Conservation (phyloP, 164 flowering plant species). For the Stephania japonica region DNA sequence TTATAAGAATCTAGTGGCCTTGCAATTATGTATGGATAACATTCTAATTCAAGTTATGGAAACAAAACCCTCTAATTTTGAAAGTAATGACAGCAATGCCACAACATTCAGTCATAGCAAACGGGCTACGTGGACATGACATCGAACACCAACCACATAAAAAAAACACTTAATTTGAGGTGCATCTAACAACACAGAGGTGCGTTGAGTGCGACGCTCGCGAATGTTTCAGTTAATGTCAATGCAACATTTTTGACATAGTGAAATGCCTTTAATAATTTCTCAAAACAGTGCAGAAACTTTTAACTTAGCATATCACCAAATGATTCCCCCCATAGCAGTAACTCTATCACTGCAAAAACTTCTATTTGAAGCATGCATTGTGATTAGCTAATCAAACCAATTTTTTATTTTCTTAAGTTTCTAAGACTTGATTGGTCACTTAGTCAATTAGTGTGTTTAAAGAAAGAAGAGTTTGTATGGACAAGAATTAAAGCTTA, state of each 20-base stretch:
- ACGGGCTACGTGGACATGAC: too few relatives aligned
- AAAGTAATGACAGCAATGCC: slow-evolving; percentile 8
- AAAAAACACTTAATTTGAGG: too few relatives aligned
- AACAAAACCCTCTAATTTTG: slow-evolving; percentile 5
- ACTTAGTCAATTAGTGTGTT: slow-evolving; percentile 6
- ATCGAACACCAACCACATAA: too few relatives aligned
- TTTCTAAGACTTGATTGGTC: slow-evolving; percentile 14
- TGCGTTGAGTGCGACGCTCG: too few relatives aligned
- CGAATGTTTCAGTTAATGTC: too few relatives aligned
- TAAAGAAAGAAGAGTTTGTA: slow-evolving; percentile 10
- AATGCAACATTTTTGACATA: too few relatives aligned
- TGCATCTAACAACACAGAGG: too few relatives aligned
- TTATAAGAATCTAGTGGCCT: slow-evolving; percentile 9
- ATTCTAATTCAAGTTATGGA: slow-evolving; percentile 7
- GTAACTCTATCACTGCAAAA: background rate
- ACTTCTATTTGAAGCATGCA: background rate
- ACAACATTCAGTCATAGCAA: background rate
- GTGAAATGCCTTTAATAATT: too few relatives aligned
- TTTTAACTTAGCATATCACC: background rate
- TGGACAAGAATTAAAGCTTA: slow-evolving; percentile 15
- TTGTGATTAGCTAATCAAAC: background rate
- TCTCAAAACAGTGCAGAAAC: background rate
- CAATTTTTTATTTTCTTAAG: slow-evolving; percentile 3
- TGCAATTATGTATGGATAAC: background rate
- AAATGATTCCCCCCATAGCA: background rate